phyloP scores from a whole-genome alignment of 2,329 filamentous ascomycete genomes.

The Beauveria varroae region DNA sequence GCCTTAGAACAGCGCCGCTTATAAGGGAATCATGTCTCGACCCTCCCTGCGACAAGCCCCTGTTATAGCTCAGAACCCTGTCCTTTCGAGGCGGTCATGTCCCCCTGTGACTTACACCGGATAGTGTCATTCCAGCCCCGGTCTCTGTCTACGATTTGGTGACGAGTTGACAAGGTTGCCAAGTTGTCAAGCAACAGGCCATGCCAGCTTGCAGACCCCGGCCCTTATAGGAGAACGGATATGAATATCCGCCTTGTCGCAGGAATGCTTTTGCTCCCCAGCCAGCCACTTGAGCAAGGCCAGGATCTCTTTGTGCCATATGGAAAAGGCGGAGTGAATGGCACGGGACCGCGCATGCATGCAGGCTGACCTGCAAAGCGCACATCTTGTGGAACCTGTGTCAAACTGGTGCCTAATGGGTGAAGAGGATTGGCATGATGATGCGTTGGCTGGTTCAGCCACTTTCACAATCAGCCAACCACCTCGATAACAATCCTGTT shows the following conservation, averaged over 20 bases:
- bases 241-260: background rate
- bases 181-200: background rate
- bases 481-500: background rate
- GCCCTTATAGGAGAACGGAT: background rate
- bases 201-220: background rate
- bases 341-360: slow-evolving; percentile 5
- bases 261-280: background rate
- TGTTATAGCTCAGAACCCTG: slow-evolving; percentile 7
- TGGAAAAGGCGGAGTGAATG: background rate
- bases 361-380: slow-evolving; percentile 1
- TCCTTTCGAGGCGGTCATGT: background rate
- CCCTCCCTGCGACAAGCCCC: background rate
- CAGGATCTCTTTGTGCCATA: background rate
- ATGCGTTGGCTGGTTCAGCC: slow-evolving; percentile 9
- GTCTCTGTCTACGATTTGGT: background rate
- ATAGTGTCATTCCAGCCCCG: background rate
- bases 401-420: background rate
- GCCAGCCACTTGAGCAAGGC: background rate
- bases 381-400: slow-evolving; percentile 4
- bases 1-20: no score
- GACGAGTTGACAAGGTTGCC: background rate
- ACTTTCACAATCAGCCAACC: background rate
- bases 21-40: background rate
- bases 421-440: background rate
- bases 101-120: no score